Evolutionary conservation across 2,329 filamentous ascomycete species (phyloP).

Genomic region (Fusarium falciforme): DNA sequence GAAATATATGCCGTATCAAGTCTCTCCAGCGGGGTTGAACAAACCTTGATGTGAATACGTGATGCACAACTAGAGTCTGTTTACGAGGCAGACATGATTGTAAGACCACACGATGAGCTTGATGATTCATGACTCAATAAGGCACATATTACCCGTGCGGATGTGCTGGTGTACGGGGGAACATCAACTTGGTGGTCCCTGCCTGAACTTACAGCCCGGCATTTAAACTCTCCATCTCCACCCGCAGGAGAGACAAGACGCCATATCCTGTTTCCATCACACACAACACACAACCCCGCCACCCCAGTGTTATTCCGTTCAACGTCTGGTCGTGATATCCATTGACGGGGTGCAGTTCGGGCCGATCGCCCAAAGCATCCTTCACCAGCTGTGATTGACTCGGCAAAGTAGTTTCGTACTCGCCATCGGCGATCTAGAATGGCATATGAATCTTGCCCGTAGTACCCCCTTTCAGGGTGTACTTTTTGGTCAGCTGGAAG

Average conservation of each 20-base stretch:
- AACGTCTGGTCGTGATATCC: slow-evolving; percentile 21
- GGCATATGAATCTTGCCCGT: slow-evolving; percentile 8
- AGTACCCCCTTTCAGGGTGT: background rate
- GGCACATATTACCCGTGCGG: background rate
- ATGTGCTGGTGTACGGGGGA: background rate
- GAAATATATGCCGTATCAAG: background rate
- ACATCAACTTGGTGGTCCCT: background rate
- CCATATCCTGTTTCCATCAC: too few relatives aligned
- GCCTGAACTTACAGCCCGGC: background rate
- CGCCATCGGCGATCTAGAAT: slow-evolving; percentile 18
- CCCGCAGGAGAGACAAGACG: background rate
- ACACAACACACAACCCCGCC: background rate
- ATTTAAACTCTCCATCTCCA: slow-evolving; percentile 3
- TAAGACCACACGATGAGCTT: slow-evolving; percentile 7
- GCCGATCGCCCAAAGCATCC: slow-evolving; percentile 16
- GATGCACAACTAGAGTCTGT: background rate
- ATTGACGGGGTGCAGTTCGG: background rate
- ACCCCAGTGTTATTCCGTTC: too few relatives aligned
- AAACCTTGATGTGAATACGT: background rate
- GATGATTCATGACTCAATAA: background rate
- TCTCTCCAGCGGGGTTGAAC: background rate
- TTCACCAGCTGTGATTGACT: slow-evolving; percentile 16
- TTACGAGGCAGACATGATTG: background rate
- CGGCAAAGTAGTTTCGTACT: slow-evolving; percentile 3
- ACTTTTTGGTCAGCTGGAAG: slow-evolving; percentile 8